Base-by-base conservation (phyloP, 2,329 filamentous ascomycete genomes). In the Fusarium abutilonis region DNA sequence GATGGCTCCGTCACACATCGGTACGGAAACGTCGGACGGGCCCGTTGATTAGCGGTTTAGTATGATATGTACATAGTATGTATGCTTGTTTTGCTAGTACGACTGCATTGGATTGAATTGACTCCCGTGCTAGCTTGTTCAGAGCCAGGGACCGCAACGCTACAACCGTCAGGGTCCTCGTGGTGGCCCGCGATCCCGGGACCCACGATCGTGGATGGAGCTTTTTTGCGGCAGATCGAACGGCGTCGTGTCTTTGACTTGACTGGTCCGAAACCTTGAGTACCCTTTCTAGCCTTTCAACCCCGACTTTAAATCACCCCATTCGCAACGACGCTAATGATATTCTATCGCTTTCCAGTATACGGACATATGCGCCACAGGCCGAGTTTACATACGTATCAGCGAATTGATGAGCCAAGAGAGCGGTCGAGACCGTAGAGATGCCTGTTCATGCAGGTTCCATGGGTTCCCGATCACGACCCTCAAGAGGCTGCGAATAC, bases 161-260 rank as follows among this genome's bases (percentile, higher is more conserved):
- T 69, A 69, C 49, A 28, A 65, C 55, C 36, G 51, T 57, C 66
- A 69, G 59, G 68, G 66, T 66, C 55, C 68, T 56, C 52, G 28
- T 31, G 42, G 50, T 69, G 54, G 64, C 26, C 65, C 67, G 55
- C 53, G 63, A 59, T 65, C 49, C 61, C 48, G 63, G 65, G 60
- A 63, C 42, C 65, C 54, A 55, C 67, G 63, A 70, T 67, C 55
- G 53, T 23, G 39, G 54, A 64, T 60, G 51, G 60, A 64, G 53
- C 39, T 43, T 47, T 51, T 10, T 39, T 47, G n/a, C 28, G 46
- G 46, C 28, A 56, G 54, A 67, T 68, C 63, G 44, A 54, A 57
- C 61, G 50, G 47, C 17, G 38, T 43, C 59, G 56, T 34, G 38
- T 21, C 41, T 17, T 26, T 11, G 15, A 40, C 31, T 42, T 46